These are phyloP conservation scores for Madurella mycetomatis DNA, from an alignment of 2,329 filamentous ascomycete genomes.

Conservation along the genomic window DNA sequence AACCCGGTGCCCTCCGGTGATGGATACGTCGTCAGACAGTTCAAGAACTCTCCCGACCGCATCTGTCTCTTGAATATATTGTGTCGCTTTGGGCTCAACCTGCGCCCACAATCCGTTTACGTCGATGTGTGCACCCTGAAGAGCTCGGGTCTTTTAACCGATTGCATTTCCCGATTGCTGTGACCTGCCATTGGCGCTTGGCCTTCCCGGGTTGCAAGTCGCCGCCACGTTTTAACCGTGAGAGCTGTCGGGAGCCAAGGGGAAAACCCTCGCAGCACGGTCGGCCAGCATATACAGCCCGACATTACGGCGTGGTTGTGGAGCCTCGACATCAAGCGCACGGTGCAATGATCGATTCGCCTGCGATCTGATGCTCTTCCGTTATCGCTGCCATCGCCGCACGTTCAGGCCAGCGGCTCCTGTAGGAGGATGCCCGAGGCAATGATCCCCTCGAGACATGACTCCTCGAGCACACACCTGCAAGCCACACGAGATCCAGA, in stretches of 20 bases:
- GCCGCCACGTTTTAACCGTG: background rate
- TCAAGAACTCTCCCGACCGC: background rate
- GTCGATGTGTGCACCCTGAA: conserved; percentile 1
- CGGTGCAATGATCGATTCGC: background rate
- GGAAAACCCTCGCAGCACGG: background rate
- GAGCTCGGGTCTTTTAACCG: conserved; percentile 2
- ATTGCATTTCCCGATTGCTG: conserved; percentile 8
- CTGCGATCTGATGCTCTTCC: conserved; percentile 16
- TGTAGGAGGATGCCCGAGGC: conserved; percentile 25
- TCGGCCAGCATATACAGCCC: too few relatives aligned
- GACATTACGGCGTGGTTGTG: background rate
- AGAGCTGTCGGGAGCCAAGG: background rate
- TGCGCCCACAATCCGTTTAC: background rate
- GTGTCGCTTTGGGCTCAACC: background rate
- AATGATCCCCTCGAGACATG: conserved; percentile 27
- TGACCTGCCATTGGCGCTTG: conserved; percentile 1
- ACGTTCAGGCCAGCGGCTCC: conserved; percentile 29
- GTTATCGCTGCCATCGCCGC: conserved; percentile 23
- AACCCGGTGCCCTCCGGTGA: background rate
- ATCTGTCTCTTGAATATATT: conserved; percentile 6
- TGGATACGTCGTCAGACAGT: conserved; percentile 6
- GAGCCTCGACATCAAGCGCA: background rate
- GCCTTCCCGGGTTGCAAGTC: background rate
- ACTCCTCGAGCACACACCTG: conserved; percentile 43
- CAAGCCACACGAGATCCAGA: conserved; percentile 40